These are phyloP conservation scores for Scheffersomyces spartinae DNA, from an alignment of 805 yeast genomes.

Conservation along the genomic window DNA sequence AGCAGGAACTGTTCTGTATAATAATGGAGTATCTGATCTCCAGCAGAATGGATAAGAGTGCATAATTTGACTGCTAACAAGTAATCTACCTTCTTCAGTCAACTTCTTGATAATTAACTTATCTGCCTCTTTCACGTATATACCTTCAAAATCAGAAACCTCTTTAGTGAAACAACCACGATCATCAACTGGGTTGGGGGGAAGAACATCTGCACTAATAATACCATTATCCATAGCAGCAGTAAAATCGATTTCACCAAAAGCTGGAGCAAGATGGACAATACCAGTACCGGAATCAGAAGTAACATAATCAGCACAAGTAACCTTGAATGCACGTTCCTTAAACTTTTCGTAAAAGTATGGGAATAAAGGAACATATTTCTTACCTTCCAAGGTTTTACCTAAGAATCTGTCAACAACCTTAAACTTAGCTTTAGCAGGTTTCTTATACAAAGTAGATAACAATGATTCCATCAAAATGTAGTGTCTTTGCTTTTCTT, in stretches of 20 bases:
- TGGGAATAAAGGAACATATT: constrained; percentile 75
- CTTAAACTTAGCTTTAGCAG: constrained; percentile 78
- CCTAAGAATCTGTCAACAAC: constrained; percentile 75
- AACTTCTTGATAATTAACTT: constrained; percentile 76
- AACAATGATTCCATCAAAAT: constrained; percentile 77
- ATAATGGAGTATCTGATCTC: constrained; percentile 98
- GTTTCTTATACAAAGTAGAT: constrained; percentile 85
- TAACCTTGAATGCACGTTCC: constrained; percentile 74
- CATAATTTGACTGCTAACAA: constrained; percentile 71
- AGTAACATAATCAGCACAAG: constrained; percentile 75
- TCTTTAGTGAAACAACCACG: constrained; percentile 71
- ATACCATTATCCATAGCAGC: constrained; percentile 71
- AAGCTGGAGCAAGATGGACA: constrained; percentile 97
- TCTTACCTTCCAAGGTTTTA: constrained; percentile 63
- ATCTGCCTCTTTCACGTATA: constrained; percentile 94
- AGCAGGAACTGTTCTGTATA: constrained; percentile 95
- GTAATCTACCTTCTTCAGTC: constrained; percentile 64
- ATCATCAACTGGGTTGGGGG: constrained; percentile 96
- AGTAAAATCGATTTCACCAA: constrained; percentile 96
- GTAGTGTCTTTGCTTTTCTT: constrained; percentile 69
- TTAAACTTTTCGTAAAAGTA: constrained; percentile 68
- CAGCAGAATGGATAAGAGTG: constrained; percentile 99
- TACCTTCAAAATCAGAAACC: constrained; percentile 66
- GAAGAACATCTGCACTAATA: constrained; percentile 50
- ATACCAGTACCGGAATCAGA: constrained; percentile 98